A percentile compares a stretch with the other conserved stretches of the same genome.
These are phyloP conservation scores for Ophiostoma ips DNA, from an alignment of 2,329 filamentous ascomycete species.

Conservation along the genomic window DNA sequence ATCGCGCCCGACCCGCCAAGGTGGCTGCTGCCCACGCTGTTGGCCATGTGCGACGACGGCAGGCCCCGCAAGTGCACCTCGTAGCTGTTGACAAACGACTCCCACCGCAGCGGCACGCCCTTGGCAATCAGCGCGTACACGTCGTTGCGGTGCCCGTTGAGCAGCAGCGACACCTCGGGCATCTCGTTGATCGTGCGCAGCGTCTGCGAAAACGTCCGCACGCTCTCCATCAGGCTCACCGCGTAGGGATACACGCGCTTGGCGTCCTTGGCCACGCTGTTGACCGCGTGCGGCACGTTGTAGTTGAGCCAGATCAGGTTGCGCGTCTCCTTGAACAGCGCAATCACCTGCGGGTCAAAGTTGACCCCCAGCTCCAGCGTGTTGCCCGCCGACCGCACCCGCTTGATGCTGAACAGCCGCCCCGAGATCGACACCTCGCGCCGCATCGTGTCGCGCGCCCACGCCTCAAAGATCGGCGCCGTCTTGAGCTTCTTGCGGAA, in stretches of 20 bases:
- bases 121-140: constrained; percentile 72
- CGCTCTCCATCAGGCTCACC: constrained; percentile 95
- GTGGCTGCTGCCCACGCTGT: constrained; percentile 31
- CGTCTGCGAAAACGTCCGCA: constrained; percentile 85
- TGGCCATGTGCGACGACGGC: constrained; percentile 34
- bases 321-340: constrained; percentile 94
- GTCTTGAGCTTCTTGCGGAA: constrained; percentile 97
- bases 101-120: constrained; percentile 85
- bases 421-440: constrained; percentile 86
- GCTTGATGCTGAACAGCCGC: constrained; percentile 76
- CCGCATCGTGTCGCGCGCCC: constrained; percentile 79
- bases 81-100: constrained; percentile 94
- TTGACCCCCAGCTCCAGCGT: constrained; percentile 82
- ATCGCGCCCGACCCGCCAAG: no score
- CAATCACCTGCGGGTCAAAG: constrained; percentile 94
- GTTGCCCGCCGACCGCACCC: constrained; percentile 82
- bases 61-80: constrained; percentile 70
- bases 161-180: constrained; percentile 72
- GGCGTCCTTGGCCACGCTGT: constrained; percentile 95
- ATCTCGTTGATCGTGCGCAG: constrained; percentile 72
- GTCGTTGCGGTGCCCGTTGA: constrained; percentile 86
- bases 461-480: constrained; percentile 84
- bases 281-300: constrained; percentile 84
- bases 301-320: constrained; percentile 94
- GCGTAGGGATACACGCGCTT: constrained; percentile 97